Conservation (phyloP, 768 basidiomycete genomes). For the Pulveroboletus sp. region DNA sequence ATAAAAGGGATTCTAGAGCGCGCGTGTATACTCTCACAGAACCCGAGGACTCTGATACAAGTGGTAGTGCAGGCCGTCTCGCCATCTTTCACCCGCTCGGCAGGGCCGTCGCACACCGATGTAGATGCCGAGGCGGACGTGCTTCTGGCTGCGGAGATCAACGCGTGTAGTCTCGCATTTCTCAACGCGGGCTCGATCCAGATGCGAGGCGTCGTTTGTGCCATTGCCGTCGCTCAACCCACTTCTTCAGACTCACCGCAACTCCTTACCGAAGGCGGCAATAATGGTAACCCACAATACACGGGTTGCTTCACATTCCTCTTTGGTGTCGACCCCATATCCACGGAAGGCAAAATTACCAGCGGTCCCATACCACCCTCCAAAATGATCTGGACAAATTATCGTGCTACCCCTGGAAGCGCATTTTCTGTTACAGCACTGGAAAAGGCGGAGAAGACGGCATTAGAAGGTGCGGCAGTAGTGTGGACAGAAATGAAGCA, state of each 20-base stretch:
- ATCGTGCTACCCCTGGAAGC: conserved; percentile 13
- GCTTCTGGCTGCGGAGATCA: conserved; percentile 62
- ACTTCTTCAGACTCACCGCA: conserved; percentile 8
- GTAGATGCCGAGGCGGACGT: conserved; percentile 27
- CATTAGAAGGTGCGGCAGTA: conserved; percentile 39
- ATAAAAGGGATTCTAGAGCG: conserved; percentile 59
- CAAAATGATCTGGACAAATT: conserved; percentile 26
- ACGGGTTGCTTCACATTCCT: conserved; percentile 72
- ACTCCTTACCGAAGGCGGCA: conserved; percentile 44
- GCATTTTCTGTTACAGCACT: conserved; percentile 42
- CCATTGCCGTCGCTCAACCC: conserved; percentile 52
- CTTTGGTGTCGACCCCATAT: conserved; percentile 26
- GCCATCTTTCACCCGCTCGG: background rate
- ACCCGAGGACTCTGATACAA: conserved; percentile 73
- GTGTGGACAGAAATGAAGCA: conserved; percentile 50
- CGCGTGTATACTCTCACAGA: conserved; percentile 57
- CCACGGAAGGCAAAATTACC: background rate
- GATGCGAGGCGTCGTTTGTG: conserved; percentile 72
- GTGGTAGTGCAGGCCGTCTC: conserved; percentile 67
- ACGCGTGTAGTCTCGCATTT: conserved; percentile 65
- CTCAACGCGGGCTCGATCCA: conserved; percentile 67
- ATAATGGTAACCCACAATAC: conserved; percentile 31
- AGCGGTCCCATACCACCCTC: conserved; percentile 19
- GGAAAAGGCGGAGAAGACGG: conserved; percentile 45
- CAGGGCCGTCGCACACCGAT: background rate